Base-by-base conservation (phyloP, 2,329 filamentous ascomycete species). In the Zasmidium cellare region DNA sequence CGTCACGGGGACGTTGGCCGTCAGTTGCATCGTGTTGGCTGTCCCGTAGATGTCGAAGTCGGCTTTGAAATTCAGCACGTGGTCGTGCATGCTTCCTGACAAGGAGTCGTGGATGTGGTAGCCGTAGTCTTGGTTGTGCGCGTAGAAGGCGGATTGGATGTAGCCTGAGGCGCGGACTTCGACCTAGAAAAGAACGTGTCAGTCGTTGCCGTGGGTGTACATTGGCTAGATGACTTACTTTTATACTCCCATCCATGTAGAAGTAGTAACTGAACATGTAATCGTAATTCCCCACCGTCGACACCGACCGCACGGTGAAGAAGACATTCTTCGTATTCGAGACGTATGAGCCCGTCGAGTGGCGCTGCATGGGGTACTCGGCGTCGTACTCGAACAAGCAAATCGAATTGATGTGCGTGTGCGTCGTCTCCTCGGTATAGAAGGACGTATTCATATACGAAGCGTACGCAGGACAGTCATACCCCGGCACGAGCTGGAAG, bases 61-160 rank as follows among this genome's bases (percentile, higher is more conserved):
- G 46, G 76, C 76, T 65, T 84, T 84, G 73, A 78, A 84, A 62
- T 80, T 83, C 38, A 84, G 65, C 0, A 84, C 80, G 62, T 84
- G 82, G 67, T 83, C 80, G 67, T 84, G 82, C 75, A 83, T 82
- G 24, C 74, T 77, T 5, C 80, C 80, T 0, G 74, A 76, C 1
- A 82, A 69, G 23, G 71, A 68, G 54, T 82, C 78, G 59, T 81
- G 77, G 49, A 84, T 80, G 28, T 76, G 69, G 64, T 74, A 83
- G 5, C 81, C 81, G 56, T 82, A 83, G 52, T 79, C 77, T 1
- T 75, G 67, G 50, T 80, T 79, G 41, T 77, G 73, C 52, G 62
- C 67, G 55, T 74, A 80, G 62, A 76, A 81, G 0, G 79, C 77
- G 0, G 74, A 73, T 64, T 81, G 77, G 51, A 85, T 83, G 62